phyloP scores from a whole-genome alignment of 2,329 filamentous ascomycete genomes.

The Penicillium sp. region DNA sequence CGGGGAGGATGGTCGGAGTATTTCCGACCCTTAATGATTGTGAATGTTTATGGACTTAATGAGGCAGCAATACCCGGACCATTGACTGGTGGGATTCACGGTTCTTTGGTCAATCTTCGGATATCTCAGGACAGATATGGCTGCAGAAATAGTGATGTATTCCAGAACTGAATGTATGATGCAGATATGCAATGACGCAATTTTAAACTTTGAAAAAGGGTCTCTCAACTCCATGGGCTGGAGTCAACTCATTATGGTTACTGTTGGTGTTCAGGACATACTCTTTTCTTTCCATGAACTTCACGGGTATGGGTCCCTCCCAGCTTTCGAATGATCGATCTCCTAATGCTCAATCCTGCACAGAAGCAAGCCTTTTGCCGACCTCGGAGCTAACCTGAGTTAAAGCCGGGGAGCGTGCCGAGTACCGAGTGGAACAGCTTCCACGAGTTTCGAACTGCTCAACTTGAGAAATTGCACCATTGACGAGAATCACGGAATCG shows the following conservation, averaged over 20 bases:
- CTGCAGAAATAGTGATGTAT: neutral
- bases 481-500: neutral
- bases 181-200: constrained; percentile 2
- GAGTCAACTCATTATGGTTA: too few species aligned
- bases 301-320: too few species aligned
- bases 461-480: neutral
- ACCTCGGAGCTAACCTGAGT: constrained; percentile 16
- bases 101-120: neutral
- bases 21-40: constrained; percentile 8
- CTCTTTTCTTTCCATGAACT: neutral
- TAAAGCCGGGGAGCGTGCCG: constrained; percentile 25
- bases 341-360: too few species aligned
- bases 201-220: neutral
- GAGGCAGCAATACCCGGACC: constrained; percentile 4
- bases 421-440: constrained; percentile 14
- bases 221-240: too few species aligned
- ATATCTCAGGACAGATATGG: neutral
- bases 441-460: too few species aligned
- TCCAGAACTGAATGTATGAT: constrained; percentile 4
- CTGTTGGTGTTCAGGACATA: neutral
- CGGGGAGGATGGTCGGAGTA: neutral
- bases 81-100: neutral
- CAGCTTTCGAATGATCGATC: too few species aligned
- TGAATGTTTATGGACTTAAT: constrained; percentile 10
- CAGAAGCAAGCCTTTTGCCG: constrained; percentile 8